Percentiles rank a stretch among this genome's conserved stretches.
phyloP scores from a whole-genome alignment of 2,329 filamentous ascomycete genomes.

The Clonostachys byssicola region DNA sequence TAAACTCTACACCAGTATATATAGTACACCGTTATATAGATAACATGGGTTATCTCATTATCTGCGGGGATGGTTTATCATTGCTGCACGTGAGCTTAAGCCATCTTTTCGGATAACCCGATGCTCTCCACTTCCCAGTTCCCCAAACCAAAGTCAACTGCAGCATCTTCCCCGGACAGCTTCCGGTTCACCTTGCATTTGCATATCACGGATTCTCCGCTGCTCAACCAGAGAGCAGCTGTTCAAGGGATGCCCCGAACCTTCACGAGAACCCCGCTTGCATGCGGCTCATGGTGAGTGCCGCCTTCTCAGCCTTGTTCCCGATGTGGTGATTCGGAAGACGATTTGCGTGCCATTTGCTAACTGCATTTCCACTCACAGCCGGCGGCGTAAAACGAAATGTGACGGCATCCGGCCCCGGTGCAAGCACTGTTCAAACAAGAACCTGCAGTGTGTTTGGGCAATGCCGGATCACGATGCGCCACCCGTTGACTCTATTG shows the following conservation, averaged over 20 bases:
- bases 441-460: slow-evolving; percentile 1
- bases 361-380: neutral
- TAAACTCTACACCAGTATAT: no score
- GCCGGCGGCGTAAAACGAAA: slow-evolving; percentile 5
- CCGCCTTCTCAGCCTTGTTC: neutral
- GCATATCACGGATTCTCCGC: no score
- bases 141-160: no score
- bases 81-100: no score
- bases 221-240: no score
- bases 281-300: neutral
- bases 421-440: slow-evolving; percentile 2
- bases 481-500: neutral
- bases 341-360: neutral
- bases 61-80: no score
- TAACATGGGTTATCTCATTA: no score
- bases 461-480: neutral
- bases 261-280: neutral
- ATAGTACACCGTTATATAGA: no score
- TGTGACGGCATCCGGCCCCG: slow-evolving; percentile 3
- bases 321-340: neutral
- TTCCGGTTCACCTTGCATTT: no score
- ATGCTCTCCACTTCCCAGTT: no score
- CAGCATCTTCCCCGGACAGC: no score
- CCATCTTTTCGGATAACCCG: no score
- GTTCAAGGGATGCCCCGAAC: neutral